These are phyloP conservation scores for Mortierella claussenii DNA, from an alignment of 192 early-diverging fungal genomes.

Conservation along the genomic window DNA sequence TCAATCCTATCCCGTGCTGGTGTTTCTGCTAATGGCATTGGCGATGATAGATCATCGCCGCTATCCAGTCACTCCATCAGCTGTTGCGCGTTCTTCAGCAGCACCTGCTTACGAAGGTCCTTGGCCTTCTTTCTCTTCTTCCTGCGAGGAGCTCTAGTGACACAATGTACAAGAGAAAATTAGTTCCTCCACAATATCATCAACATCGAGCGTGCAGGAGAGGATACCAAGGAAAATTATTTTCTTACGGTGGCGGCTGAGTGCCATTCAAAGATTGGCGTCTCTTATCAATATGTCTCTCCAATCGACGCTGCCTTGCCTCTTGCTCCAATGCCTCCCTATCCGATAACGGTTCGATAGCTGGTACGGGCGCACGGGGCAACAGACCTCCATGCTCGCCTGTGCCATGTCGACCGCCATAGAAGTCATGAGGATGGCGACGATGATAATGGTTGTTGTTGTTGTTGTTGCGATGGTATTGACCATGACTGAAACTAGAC, in stretches of 20 bases:
- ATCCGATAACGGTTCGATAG: conserved; percentile 27
- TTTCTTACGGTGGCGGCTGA: conserved; percentile 41
- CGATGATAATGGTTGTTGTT: neutral
- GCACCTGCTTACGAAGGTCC: conserved; percentile 46
- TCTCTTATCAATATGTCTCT: conserved; percentile 44
- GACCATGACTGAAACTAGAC: conserved; percentile 1
- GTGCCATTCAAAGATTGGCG: conserved; percentile 36
- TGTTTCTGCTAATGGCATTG: too few relatives aligned
- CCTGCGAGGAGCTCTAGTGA: conserved; percentile 26
- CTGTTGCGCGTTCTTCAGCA: conserved; percentile 51
- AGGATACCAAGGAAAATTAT: neutral
- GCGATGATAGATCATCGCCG: too few relatives aligned
- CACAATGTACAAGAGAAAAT: too few relatives aligned
- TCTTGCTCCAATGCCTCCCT: conserved; percentile 42
- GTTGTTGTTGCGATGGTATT: neutral
- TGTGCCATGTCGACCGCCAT: neutral
- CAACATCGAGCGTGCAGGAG: neutral
- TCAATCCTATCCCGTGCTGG: too few relatives aligned
- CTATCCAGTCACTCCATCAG: conserved; percentile 41
- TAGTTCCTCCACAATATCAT: neutral
- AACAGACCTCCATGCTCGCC: conserved; percentile 22
- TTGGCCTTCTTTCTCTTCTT: conserved; percentile 53
- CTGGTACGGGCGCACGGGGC: conserved; percentile 22
- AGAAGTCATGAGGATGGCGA: conserved; percentile 13
- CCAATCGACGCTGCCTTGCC: conserved; percentile 40